Percentiles rank a stretch among this genome's conserved stretches.
Evolutionary conservation across 805 yeast species (phyloP).

Genomic region (Zygoascus biomembranicola): DNA sequence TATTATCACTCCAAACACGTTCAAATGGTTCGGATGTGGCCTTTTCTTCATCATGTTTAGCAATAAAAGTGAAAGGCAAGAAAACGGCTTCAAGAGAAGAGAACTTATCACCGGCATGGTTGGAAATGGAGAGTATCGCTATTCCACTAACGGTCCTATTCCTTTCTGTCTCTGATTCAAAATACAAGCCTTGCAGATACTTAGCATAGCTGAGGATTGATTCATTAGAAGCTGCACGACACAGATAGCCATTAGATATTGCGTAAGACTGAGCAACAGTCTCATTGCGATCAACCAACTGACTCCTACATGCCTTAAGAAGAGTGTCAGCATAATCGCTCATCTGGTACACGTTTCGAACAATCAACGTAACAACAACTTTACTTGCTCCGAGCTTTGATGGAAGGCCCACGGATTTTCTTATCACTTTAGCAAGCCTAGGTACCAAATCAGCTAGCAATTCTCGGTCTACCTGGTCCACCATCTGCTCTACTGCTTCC

Average conservation of each 20-base stretch:
- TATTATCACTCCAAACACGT: constrained; percentile 69
- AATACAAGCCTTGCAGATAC: constrained; percentile 46
- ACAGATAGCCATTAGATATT: constrained; percentile 67
- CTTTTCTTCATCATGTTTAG: constrained; percentile 53
- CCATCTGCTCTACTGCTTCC: constrained; percentile 70
- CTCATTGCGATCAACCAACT: constrained; percentile 61
- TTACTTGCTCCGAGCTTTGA: constrained; percentile 81
- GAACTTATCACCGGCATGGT: constrained; percentile 61
- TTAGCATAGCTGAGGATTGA: constrained; percentile 46
- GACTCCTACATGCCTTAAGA: constrained; percentile 47
- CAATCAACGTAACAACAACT: constrained; percentile 56
- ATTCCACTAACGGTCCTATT: constrained; percentile 46
- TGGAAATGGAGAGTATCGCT: constrained; percentile 58
- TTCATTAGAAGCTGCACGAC: constrained; percentile 50
- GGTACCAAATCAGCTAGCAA: constrained; percentile 42
- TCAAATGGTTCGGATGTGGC: constrained; percentile 43
- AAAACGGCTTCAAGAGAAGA: constrained; percentile 52
- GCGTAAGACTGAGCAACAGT: constrained; percentile 73
- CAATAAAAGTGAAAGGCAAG: constrained; percentile 73
- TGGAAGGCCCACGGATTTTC: constrained; percentile 77
- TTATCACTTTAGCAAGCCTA: constrained; percentile 47
- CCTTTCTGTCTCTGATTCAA: constrained; percentile 43
- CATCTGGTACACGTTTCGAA: constrained; percentile 42
- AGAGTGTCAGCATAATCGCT: constrained; percentile 54
- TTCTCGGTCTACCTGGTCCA: constrained; percentile 49